Percentiles rank a stretch among this genome's conserved stretches.
phyloP scores from a whole-genome alignment of 148 eudicot species.

The Chenopodium formosanum region DNA sequence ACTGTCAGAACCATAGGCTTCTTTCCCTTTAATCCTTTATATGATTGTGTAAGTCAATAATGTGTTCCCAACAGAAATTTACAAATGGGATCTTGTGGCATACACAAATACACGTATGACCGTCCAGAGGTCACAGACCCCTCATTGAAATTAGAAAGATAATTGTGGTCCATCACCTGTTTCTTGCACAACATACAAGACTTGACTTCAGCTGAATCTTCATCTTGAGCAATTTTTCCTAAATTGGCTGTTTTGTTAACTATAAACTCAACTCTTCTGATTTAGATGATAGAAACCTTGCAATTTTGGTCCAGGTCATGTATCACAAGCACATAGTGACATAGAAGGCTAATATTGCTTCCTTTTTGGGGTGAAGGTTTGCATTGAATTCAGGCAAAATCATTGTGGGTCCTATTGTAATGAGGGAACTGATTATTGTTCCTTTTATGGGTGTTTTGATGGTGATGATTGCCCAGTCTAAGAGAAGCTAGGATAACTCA shows the following conservation, averaged over 20 bases:
- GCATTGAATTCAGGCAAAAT: not conserved
- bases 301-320: not conserved
- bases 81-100: not conserved
- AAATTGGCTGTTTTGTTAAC: not conserved
- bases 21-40: not conserved
- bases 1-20: not conserved
- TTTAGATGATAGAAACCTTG: not conserved
- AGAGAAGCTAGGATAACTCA: not conserved
- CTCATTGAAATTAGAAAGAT: not conserved
- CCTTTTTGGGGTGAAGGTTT: not conserved
- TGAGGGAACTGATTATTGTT: not conserved
- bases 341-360: not conserved
- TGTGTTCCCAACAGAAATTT: not conserved
- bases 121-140: not conserved
- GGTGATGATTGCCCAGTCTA: not conserved
- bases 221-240: not conserved
- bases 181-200: not conserved
- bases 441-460: not conserved
- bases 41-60: not conserved
- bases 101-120: not conserved
- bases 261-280: not conserved
- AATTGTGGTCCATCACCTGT: not conserved
- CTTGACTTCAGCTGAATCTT: not conserved
- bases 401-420: not conserved
- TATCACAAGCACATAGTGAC: not conserved